phyloP scores from a whole-genome alignment of 2,329 filamentous ascomycete species.

The Fusarium anthophilum region DNA sequence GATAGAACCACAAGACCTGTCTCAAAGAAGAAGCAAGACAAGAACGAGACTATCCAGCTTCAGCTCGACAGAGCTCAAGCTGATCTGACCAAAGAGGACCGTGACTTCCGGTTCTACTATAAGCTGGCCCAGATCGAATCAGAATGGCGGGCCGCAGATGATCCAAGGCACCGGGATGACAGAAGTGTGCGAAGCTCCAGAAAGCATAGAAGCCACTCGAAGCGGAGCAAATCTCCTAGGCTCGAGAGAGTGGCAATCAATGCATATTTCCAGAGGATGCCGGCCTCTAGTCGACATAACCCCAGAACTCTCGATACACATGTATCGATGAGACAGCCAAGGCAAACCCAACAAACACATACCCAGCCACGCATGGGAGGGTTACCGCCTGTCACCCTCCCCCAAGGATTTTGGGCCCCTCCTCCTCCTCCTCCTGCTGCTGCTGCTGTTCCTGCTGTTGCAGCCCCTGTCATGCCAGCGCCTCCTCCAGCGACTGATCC shows the following conservation, averaged over 20 bases:
- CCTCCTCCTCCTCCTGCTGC: not conserved
- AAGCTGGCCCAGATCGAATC: slow-evolving; percentile 57
- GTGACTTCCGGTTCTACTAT: slow-evolving; percentile 52
- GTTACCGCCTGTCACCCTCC: slow-evolving; percentile 1
- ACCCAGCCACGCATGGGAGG: not conserved
- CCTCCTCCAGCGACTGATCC: not conserved
- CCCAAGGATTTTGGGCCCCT: not conserved
- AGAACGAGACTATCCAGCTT: slow-evolving; percentile 50
- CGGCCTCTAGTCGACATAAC: slow-evolving; percentile 46
- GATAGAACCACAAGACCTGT: slow-evolving; percentile 46
- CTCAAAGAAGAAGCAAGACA: slow-evolving; percentile 50
- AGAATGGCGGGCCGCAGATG: slow-evolving; percentile 45
- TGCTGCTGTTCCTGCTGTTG: not conserved
- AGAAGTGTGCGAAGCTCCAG: slow-evolving; percentile 34
- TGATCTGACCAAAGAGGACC: slow-evolving; percentile 47
- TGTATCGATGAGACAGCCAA: slow-evolving; percentile 15
- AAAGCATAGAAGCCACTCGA: slow-evolving; percentile 22
- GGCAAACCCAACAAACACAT: slow-evolving; percentile 1
- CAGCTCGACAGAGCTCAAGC: slow-evolving; percentile 55
- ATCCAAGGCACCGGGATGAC: slow-evolving; percentile 30
- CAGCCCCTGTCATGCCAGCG: not conserved
- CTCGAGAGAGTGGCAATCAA: slow-evolving; percentile 54
- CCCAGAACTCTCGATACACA: slow-evolving; percentile 41
- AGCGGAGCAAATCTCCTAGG: slow-evolving; percentile 39
- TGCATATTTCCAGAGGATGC: slow-evolving; percentile 57